Evolutionary conservation across 2,329 filamentous ascomycete genomes (phyloP).

Genomic region (Nothophoma quercina): DNA sequence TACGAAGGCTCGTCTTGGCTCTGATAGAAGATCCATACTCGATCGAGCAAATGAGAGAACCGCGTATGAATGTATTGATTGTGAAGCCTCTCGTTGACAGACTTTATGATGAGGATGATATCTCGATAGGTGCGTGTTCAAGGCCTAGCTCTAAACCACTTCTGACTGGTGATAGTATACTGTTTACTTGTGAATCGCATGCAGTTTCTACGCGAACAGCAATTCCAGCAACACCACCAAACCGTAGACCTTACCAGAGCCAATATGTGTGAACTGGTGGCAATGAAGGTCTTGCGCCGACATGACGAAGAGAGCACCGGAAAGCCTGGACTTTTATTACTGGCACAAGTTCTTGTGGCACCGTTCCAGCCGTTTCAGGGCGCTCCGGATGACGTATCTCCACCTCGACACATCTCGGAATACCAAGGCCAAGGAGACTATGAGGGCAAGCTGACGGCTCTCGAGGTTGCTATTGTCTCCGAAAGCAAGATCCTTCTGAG

Average conservation of each 20-base stretch:
- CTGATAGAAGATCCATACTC: conserved; percentile 70
- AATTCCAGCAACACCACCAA: conserved; percentile 77
- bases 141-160: background rate
- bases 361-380: conserved; percentile 88
- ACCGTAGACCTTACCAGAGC: conserved; percentile 82
- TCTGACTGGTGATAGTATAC: conserved; percentile 65
- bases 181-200: conserved; percentile 83
- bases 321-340: conserved; percentile 71
- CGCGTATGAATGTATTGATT: conserved; percentile 81
- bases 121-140: conserved; percentile 69
- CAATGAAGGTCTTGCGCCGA: conserved; percentile 77
- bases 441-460: conserved; percentile 72
- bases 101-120: conserved; percentile 79
- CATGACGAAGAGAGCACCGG: conserved; percentile 81
- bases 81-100: conserved; percentile 85
- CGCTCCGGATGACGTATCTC: conserved; percentile 71
- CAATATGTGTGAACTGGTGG: conserved; percentile 79
- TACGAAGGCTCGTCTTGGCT: conserved; percentile 56
- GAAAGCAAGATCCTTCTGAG: conserved; percentile 81
- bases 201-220: conserved; percentile 80
- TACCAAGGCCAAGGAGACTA: conserved; percentile 56
- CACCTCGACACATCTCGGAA: conserved; percentile 60
- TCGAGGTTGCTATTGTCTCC: conserved; percentile 84
- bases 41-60: conserved; percentile 78
- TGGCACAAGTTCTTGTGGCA: conserved; percentile 81